Evolutionary conservation across 192 early-diverging fungal species (phyloP).

Genomic region (Tieghemiomyces parasiticus): DNA sequence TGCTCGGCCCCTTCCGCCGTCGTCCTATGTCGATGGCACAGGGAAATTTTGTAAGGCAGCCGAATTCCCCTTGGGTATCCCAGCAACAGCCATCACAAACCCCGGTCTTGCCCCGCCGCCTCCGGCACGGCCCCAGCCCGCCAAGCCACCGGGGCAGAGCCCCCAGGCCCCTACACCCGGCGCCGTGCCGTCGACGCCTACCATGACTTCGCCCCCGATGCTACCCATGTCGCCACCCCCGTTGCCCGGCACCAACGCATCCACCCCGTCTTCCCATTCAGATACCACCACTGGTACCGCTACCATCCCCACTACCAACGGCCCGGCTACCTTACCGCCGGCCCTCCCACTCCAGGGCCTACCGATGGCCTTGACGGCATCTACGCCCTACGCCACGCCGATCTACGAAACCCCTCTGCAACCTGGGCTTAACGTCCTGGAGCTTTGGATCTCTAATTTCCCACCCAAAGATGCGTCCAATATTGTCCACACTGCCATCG

Average conservation of each 20-base stretch:
- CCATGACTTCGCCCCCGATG: too few species aligned
- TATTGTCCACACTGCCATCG: neutral
- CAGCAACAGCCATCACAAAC: too few species aligned
- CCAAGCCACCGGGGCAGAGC: too few species aligned
- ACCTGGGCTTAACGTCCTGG: neutral
- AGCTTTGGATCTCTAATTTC: slow-evolving; percentile 6
- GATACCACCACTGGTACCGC: too few species aligned
- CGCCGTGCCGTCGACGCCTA: too few species aligned
- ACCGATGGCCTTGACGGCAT: neutral
- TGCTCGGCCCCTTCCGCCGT: neutral
- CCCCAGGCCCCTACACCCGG: too few species aligned
- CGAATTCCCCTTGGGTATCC: slow-evolving; percentile 1
- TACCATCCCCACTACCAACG: neutral
- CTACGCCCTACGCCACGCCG: neutral
- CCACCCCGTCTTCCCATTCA: too few species aligned
- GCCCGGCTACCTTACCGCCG: neutral
- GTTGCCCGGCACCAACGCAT: too few species aligned
- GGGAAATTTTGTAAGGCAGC: neutral
- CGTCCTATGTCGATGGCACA: neutral
- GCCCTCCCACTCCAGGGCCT: slow-evolving; percentile 3
- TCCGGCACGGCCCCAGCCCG: too few species aligned
- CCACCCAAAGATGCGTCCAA: neutral
- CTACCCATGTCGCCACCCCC: too few species aligned
- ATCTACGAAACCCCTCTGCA: slow-evolving; percentile 4
- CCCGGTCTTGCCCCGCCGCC: too few species aligned